phyloP scores from a whole-genome alignment of 176 grass and related monocot species.

The Microstegium vimineum region DNA sequence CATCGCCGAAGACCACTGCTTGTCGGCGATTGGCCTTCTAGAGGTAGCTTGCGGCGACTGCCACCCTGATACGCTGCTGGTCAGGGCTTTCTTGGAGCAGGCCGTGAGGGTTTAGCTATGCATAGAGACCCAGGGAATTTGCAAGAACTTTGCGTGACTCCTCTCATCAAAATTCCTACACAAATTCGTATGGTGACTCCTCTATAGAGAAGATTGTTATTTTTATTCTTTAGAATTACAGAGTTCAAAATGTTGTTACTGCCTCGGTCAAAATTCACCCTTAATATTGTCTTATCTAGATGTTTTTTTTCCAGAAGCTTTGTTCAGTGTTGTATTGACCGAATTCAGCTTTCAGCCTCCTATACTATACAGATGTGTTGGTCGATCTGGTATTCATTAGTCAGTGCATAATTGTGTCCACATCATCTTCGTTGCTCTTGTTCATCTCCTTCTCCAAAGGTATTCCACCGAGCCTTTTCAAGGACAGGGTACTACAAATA shows the following conservation, averaged over 20 bases:
- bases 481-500: not conserved
- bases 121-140: not conserved
- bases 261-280: not conserved
- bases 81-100: conserved; percentile 11
- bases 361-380: not conserved
- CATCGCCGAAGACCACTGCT: conserved; percentile 41
- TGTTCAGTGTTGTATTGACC: not conserved
- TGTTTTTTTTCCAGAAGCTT: not conserved
- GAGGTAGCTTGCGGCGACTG: conserved; percentile 46
- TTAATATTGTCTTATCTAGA: not conserved
- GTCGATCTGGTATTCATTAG: not conserved
- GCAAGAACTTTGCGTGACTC: not conserved
- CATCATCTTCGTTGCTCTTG: not conserved
- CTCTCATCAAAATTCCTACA: not conserved
- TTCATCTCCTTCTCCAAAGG: not conserved
- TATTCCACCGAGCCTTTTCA: not conserved
- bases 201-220: not conserved
- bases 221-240: not conserved
- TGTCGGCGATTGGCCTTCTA: conserved; percentile 43
- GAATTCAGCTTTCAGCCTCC: not conserved
- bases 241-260: not conserved
- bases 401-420: not conserved
- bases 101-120: not conserved
- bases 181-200: not conserved
- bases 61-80: conserved; percentile 41